A percentile compares a stretch with the other conserved stretches of the same genome.
Evolutionary conservation across 148 eudicot species (phyloP).

Genomic region (Rhododendron simsii): DNA sequence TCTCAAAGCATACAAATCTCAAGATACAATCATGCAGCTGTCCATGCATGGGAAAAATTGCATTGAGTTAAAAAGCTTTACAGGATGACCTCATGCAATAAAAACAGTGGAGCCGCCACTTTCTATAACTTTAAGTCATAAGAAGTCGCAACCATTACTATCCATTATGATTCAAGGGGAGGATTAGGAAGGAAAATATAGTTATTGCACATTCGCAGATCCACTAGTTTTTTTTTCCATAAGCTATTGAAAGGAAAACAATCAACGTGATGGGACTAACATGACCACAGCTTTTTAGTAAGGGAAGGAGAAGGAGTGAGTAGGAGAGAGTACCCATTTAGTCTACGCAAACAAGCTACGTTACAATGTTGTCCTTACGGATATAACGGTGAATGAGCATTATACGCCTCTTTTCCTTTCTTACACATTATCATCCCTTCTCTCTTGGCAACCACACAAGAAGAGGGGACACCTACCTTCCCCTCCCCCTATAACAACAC

Average conservation of each 20-base stretch:
- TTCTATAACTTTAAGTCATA: not conserved
- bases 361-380: not conserved
- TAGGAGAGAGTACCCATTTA: not conserved
- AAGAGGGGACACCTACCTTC: not conserved
- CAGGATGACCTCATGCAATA: not conserved
- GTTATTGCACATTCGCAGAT: not conserved
- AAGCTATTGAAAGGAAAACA: not conserved
- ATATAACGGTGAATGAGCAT: not conserved
- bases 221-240: not conserved
- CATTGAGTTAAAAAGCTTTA: not conserved
- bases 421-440: not conserved
- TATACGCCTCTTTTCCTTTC: not conserved
- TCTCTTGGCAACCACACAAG: not conserved
- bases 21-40: not conserved
- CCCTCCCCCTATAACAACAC: not conserved
- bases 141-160: not conserved
- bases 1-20: not conserved
- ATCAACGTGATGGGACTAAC: not conserved
- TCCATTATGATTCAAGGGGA: not conserved
- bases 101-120: not conserved
- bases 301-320: not conserved
- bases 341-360: not conserved
- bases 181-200: not conserved
- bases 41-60: not conserved
- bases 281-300: not conserved